Evolutionary conservation across 495 filamentous ascomycete species (phyloP), one percentile per base, ranked within the genome.

Genomic region (Hyaloscypha bicolor): DNA sequence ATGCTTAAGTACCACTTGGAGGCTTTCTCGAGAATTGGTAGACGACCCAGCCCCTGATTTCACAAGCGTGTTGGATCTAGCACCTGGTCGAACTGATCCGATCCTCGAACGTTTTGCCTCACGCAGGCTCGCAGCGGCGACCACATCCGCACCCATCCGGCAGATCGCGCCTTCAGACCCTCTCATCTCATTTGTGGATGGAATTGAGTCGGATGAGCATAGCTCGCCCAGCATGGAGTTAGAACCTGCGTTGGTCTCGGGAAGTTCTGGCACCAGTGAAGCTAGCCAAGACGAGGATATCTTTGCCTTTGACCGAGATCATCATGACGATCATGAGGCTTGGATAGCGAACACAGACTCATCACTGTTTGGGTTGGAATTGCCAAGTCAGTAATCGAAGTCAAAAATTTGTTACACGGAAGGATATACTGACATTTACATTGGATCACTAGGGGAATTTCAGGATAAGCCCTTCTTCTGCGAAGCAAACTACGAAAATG

Each of bases 61-160:
- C 25, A 2, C 25, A 25, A 2, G 25, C 2, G 25, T 25, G 25
- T 25, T 25, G 25, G 25, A 25, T 25, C 25, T 25, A 25, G 35
- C 35, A 37, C 0, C 35, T 1, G 35, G 35, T 37, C 35, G 1
- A 12, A 37, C 6, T 37, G 58, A 60, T 30, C 35, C 58, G n/a
- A 60, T 42, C 29, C 58, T 60, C 32, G 58, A 39, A 42, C 30
- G 37, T 60, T 42, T 60, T 42, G 58, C 58, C 58, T 39, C 32
- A 60, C 6, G 22, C 42, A 60, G 9, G 32, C 58, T 30, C 32
- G n/a, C 32, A 60, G 32, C 30, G 9, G 6, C 58, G 19, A 0
- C 58, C 32, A 37, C 32, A 42, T 19, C 29, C 6, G n/a, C 5
- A 16, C 19, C 51, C 51, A 53, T 6, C 22, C 0, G 51, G 51